These are phyloP conservation scores for Agaricus subrufescens DNA, from an alignment of 768 basidiomycete species.

Conservation along the genomic window DNA sequence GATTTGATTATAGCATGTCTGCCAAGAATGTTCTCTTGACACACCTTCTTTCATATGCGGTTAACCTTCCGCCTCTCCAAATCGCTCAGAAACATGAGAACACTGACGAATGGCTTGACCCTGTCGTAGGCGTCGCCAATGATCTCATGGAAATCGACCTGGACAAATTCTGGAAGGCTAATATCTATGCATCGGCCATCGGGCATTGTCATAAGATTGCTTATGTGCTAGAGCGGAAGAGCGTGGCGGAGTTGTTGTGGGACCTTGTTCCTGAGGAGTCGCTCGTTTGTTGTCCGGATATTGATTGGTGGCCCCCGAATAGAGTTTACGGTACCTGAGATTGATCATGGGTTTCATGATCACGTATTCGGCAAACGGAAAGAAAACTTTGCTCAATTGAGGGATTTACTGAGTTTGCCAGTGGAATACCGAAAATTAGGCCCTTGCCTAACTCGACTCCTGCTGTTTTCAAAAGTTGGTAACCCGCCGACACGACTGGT, in stretches of 20 bases:
- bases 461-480: too few species aligned
- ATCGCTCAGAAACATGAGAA: conserved; percentile 3
- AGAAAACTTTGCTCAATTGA: too few species aligned
- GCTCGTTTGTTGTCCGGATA: too few species aligned
- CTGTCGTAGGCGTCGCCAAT: conserved; percentile 69
- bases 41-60: conserved; percentile 72
- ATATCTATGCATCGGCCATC: conserved; percentile 65
- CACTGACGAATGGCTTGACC: conserved; percentile 16
- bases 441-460: too few species aligned
- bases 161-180: conserved; percentile 85
- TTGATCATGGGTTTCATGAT: too few species aligned
- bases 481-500: too few species aligned
- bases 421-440: too few species aligned
- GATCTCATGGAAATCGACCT: conserved; percentile 72
- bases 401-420: too few species aligned
- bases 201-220: conserved; percentile 50
- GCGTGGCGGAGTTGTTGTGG: neutral
- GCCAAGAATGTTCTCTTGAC: conserved; percentile 85
- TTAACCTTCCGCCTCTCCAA: conserved; percentile 25
- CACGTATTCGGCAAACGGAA: too few species aligned
- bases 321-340: too few species aligned
- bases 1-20: conserved; percentile 50
- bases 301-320: too few species aligned
- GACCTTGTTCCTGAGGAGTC: neutral
- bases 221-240: neutral